Base-by-base conservation (phyloP, 345 rosid genomes). In the Citrus trifoliata region DNA sequence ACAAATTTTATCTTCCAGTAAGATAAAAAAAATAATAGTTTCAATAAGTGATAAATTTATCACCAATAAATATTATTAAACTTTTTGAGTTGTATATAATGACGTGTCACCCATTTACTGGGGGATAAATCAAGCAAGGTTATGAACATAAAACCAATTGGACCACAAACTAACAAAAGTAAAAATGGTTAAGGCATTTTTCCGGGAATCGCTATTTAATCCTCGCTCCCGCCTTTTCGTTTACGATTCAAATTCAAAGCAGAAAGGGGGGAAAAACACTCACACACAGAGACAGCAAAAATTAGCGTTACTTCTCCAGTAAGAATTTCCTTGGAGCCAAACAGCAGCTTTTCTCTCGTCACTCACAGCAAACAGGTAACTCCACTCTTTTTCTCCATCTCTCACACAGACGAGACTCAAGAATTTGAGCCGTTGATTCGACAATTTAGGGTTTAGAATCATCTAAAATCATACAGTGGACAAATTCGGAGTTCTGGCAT, bases 221-320 rank as follows among this genome's bases (percentile, higher is more conserved):
- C 16, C 65, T 51, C 65, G 4, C 53, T 76, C 79, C 79, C 79
- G 79, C 79, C 55, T 66, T 56, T 53, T 30, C 30, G 58, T 8
- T 53, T 53, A 7, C 78, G 9, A 46, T 64, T 75, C 78, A 75
- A 75, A 75, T 64, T 75, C 71, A 18, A 30, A 58, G 18, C 24
- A 8, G 7, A 24, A 6, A 24, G 3, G 51, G 21, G 68, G 51
- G 4, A 5, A 42, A 42, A 42, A 42, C 3, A 10, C 12, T 9
- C 12, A 33, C 27, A 46, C 46, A 22, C 30, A 10, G 51, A 42
- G 51, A 2, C 21, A 1, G 6, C 14, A 22, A 27, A 28, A 70
- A 25, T 25, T 24, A 25, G 18, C 22, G 59, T 58, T 58, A 25
- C 67, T 19, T 21, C 80, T 19, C 33, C 58, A 8, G 21, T 56